Conservation (phyloP, 768 basidiomycete genomes). For the Rhodotorula taiwanensis region DNA sequence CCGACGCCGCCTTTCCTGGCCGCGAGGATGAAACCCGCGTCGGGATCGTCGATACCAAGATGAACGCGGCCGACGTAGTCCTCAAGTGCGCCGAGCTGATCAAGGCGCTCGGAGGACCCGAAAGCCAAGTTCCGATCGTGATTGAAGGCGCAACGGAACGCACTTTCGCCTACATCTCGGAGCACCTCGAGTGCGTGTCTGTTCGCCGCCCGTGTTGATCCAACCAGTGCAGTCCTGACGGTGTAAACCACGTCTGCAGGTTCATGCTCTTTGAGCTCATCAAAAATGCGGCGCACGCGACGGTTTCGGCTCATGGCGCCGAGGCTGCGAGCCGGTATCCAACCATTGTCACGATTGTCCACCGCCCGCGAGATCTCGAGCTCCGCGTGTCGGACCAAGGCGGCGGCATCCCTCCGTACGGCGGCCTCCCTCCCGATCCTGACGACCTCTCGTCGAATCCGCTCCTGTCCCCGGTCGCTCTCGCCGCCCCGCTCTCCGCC, state of each 20-base stretch:
- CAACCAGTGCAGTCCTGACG: not conserved
- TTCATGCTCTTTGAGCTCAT: conserved; percentile 84
- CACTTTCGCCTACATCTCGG: conserved; percentile 72
- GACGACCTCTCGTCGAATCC: conserved; percentile 12
- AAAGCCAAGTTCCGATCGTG: conserved; percentile 53
- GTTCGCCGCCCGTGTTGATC: not conserved
- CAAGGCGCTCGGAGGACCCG: conserved; percentile 42
- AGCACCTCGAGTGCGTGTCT: conserved; percentile 65
- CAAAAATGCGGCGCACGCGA: conserved; percentile 54
- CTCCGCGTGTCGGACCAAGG: conserved; percentile 86
- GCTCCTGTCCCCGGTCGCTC: not conserved
- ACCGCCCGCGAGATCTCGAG: conserved; percentile 63
- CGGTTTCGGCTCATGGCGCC: conserved; percentile 48
- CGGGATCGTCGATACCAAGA: conserved; percentile 72
- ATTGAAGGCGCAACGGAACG: conserved; percentile 67
- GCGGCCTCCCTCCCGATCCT: conserved; percentile 54
- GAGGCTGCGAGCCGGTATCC: conserved; percentile 47
- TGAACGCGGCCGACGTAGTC: conserved; percentile 64
- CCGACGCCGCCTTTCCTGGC: conserved; percentile 51
- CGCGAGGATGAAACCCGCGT: conserved; percentile 50
- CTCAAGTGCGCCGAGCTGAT: conserved; percentile 61
- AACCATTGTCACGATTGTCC: conserved; percentile 67
- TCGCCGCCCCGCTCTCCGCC: conserved; percentile 22
- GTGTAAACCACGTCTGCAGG: conserved; percentile 15
- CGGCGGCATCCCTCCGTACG: conserved; percentile 51